A percentile compares a stretch with the other conserved stretches of the same genome.
Evolutionary conservation across 169 alveolate genomes (phyloP).

Genomic region (Babesia ovata): DNA sequence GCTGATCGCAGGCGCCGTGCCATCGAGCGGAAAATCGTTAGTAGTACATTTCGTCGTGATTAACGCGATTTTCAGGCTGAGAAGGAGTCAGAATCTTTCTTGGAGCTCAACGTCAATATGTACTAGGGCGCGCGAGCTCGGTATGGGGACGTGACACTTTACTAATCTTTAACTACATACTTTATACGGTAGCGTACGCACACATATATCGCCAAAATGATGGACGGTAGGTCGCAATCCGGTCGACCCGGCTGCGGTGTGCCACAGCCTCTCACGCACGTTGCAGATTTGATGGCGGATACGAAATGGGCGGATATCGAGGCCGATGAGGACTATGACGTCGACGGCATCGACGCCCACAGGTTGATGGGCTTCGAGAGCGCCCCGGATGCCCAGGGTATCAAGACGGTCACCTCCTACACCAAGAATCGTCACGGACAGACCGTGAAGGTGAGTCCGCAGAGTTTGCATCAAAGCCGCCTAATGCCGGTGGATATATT

Average conservation of each 20-base stretch:
- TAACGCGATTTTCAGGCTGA: not conserved
- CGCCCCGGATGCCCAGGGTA: conserved; percentile 75
- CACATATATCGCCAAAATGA: conserved; percentile 1
- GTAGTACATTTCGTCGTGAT: not conserved
- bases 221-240: conserved; percentile 8
- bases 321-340: conserved; percentile 79
- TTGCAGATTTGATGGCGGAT: conserved; percentile 52
- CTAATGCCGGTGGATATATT: too few relatives aligned
- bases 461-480: too few relatives aligned
- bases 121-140: conserved; percentile 27
- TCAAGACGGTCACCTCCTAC: conserved; percentile 78
- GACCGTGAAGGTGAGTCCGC: conserved; percentile 76
- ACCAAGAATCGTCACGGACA: conserved; percentile 76
- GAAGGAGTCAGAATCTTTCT: conserved; percentile 22
- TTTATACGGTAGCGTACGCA: not conserved
- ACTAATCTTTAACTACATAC: not conserved
- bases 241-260: not conserved
- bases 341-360: conserved; percentile 57
- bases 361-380: conserved; percentile 56
- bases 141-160: conserved; percentile 26
- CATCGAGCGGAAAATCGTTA: not conserved
- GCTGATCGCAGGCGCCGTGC: conserved; percentile 15
- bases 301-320: conserved; percentile 83
- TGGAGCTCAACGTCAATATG: conserved; percentile 39
- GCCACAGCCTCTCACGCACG: not conserved